Percentiles rank a stretch among this genome's conserved stretches.
phyloP scores from a whole-genome alignment of 225 moss, liverwort and hornwort genomes.

The Pseudisothecium myosuroides region DNA sequence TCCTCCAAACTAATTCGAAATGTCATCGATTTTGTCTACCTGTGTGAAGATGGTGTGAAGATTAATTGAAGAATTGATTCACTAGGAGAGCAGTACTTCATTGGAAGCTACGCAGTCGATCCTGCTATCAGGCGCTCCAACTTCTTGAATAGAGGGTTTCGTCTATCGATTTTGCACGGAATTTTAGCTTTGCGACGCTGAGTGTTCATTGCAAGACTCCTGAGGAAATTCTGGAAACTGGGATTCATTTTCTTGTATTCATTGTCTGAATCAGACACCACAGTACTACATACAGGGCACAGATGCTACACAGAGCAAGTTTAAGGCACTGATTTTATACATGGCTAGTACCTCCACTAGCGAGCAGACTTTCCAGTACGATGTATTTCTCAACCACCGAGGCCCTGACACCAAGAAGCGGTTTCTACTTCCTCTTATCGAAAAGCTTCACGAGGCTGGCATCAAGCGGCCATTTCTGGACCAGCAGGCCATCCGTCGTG shows the following conservation, averaged over 20 bases:
- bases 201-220: not conserved
- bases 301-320: not conserved
- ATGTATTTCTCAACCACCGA: slow-evolving; percentile 1
- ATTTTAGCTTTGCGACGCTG: not conserved
- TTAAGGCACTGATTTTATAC: not conserved
- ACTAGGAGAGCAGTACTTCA: not conserved
- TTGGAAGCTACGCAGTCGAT: not conserved
- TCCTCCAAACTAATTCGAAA: not conserved
- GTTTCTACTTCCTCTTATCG: not conserved
- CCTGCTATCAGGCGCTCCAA: not conserved
- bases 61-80: not conserved
- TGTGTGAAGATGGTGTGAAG: not conserved
- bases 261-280: not conserved
- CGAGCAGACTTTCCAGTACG: not conserved
- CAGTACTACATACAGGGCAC: not conserved
- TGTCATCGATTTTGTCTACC: no score
- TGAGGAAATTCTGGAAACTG: not conserved
- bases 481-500: not conserved
- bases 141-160: not conserved
- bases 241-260: not conserved
- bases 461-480: not conserved
- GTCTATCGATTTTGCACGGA: not conserved
- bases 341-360: not conserved
- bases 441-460: not conserved
- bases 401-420: not conserved